Evolutionary conservation across 306 rosid genomes (phyloP), one percentile per base, ranked within the genome.

Genomic region (Hippophae rhamnoides): DNA sequence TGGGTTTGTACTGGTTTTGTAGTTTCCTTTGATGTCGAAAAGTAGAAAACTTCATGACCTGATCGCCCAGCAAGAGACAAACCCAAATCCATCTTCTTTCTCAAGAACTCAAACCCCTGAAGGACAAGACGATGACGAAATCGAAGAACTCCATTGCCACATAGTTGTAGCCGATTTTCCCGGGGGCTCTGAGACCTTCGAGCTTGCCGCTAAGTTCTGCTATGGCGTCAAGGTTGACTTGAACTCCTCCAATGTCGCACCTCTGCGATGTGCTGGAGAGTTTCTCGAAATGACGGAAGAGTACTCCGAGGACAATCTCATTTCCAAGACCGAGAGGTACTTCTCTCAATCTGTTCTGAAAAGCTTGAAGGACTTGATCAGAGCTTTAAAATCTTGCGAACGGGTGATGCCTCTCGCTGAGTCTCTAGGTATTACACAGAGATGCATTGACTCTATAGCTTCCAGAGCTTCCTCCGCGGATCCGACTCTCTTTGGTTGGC

Each of bases 1-100:
- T 49, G 53, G 53, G 14, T 14, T 31, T 47, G 67, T 51, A 56
- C 23, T 64, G n/a, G 14, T 52, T 9, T 74, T 57, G 38, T 87
- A 92, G 99, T 92, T 92, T 76, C 99, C 99, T 25, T 75, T 92
- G 5, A 92, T 88, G 88, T 88, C 99, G 38, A 92, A 82, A 66
- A 88, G 96, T 51, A 81, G 65, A 66, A 84, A 75, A 69, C 89
- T 92, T 41, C 85, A 85, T 60, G 44, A 67, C 61, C 79, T 86
- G 7, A 88, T 92, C 45, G 67, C 81, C 9, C 86, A 84, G 72
- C 86, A 88, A 78, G 99, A 92, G 81, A 52, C 77, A 0, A 72
- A 69, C 57, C 75, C 68, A 51, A 58, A 1, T 40, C 54, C 56
- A 48, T 69, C 79, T 72, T 50, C 79, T 10, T 56, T 71, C 12